Percentiles rank a stretch among this genome's conserved stretches.
These are phyloP conservation scores for Umbilicus rupestris DNA, from an alignment of 164 flowering plant species.

Conservation along the genomic window DNA sequence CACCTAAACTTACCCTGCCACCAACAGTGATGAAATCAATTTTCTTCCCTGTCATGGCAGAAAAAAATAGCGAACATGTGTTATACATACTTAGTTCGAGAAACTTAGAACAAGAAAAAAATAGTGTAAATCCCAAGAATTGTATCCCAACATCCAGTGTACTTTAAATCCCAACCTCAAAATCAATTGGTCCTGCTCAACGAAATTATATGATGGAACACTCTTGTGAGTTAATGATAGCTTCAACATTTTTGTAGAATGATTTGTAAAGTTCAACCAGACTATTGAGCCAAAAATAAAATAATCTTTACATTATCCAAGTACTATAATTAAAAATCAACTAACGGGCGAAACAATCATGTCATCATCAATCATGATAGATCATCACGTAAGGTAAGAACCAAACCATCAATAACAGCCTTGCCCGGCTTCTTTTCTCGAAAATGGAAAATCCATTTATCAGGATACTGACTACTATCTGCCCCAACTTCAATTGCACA, in stretches of 20 bases:
- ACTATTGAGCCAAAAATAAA: neutral
- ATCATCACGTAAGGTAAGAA: slow-evolving; percentile 28
- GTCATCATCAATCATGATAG: slow-evolving; percentile 1
- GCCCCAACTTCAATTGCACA: slow-evolving; percentile 92
- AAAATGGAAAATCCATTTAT: slow-evolving; percentile 81
- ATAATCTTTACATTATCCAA: neutral
- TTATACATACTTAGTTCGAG: neutral
- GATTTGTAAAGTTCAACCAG: neutral
- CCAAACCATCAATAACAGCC: slow-evolving; percentile 93
- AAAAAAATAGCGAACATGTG: slow-evolving; percentile 7
- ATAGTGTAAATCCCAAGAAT: neutral
- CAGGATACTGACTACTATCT: slow-evolving; percentile 83
- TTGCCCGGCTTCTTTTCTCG: slow-evolving; percentile 94
- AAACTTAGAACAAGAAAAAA: neutral
- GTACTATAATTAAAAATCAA: neutral
- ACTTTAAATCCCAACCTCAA: neutral
- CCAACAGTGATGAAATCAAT: slow-evolving; percentile 83
- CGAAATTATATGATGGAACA: neutral
- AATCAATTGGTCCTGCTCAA: neutral
- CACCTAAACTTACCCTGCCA: slow-evolving; percentile 59
- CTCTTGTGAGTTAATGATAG: no score
- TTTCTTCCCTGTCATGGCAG: slow-evolving; percentile 56
- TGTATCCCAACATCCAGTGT: neutral
- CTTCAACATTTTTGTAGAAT: neutral
- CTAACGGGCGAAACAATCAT: neutral